Evolutionary conservation across 805 yeast genomes (phyloP), one percentile per base, ranked within the genome.

Genomic region (Lipomyces chichibuensis): DNA sequence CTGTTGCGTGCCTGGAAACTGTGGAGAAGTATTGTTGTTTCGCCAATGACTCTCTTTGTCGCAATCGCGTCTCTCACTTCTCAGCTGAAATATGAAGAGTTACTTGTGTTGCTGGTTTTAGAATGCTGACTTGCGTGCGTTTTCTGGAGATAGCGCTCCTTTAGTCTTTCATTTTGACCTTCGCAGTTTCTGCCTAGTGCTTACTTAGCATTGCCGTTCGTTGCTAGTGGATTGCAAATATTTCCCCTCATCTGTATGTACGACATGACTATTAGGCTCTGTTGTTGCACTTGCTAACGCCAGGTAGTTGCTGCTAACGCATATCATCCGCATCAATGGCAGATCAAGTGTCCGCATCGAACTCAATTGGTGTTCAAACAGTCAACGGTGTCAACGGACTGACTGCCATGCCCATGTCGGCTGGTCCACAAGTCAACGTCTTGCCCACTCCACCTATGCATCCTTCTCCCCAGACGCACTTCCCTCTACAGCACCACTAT

Each of bases 361-460:
- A 62, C 23, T n/a, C 37, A 23, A 27, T 46, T 11, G 46, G 62
- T 7, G 53, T 51, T 27, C 60, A 46, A 37, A 29, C 32, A 2
- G 61, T 49, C 65, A 49, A 51, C 62, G 53, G 53, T 11, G 32
- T 57, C 53, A 14, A 25, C 39, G 59, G 59, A 3, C 35, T 54
- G 17, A 23, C 64, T 37, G 25, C 59, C 20, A 25, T 25, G 27
- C 53, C 57, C 29, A 13, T 53, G 43, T 11, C 59, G 33, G 7
- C 66, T 23, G 49, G 49, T 43, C 33, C 58, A 11, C 62, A 57
- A 23, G 52, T 53, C 23, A 29, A 17, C 58, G 32, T 60, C 32
- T 35, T 65, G 25, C 65, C 67, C 20, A 65, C 65, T n/a, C 67
- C 67, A 14, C 62, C 65, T 1, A 5, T 56, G 53, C 57, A 57